Percentiles rank a stretch among this genome's conserved stretches.
Conservation (phyloP, 2,329 filamentous ascomycete genomes). For the Lachnellula hyalina region DNA sequence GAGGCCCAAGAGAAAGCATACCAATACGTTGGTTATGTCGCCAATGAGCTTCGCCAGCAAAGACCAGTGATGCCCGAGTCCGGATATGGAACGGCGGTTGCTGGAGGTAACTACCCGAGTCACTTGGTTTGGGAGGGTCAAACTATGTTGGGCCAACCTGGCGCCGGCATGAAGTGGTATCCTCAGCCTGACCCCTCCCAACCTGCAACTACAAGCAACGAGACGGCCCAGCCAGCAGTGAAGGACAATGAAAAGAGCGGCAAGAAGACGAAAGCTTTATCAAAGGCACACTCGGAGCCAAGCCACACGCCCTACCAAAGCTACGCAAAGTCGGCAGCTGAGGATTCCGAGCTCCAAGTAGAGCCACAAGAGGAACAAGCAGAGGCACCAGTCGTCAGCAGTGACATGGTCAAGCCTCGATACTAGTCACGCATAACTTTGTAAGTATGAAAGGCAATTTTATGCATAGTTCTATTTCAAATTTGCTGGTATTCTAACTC, state of each 20-base stretch:
- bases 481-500: constrained; percentile 23
- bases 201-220: neutral
- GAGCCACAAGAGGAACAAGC: neutral
- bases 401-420: neutral
- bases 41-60: constrained; percentile 1
- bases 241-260: neutral
- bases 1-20: constrained; percentile 5
- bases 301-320: neutral
- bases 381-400: constrained; percentile 3
- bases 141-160: constrained; percentile 10
- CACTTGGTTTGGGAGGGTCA: constrained; percentile 1
- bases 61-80: neutral
- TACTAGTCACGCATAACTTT: neutral
- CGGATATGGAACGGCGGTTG: constrained; percentile 11
- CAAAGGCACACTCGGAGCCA: neutral
- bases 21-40: constrained; percentile 14
- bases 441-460: neutral
- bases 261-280: neutral
- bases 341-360: neutral
- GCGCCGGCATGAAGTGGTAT: constrained; percentile 23
- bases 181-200: neutral
- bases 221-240: neutral
- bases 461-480: neutral
- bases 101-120: neutral
- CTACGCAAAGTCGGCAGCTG: neutral